Percentiles rank a stretch among this genome's conserved stretches.
phyloP scores from a whole-genome alignment of 345 rosid genomes.

The Dimocarpus longan region DNA sequence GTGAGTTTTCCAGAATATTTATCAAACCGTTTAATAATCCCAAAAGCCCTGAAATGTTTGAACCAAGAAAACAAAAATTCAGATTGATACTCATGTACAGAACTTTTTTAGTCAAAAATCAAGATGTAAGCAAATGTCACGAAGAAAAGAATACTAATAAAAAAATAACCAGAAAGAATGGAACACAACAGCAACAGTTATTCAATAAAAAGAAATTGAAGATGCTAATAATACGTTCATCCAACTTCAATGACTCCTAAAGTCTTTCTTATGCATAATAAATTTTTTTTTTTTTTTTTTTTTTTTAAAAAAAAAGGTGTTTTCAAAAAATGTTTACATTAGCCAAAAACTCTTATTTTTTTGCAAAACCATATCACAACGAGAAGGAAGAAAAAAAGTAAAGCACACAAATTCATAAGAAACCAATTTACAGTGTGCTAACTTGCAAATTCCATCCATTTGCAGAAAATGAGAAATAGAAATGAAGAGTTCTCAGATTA shows the following conservation, averaged over 20 bases:
- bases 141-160: background rate
- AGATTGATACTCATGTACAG: background rate
- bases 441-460: background rate
- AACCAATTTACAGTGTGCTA: background rate
- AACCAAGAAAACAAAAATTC: background rate
- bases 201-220: background rate
- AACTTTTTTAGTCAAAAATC: background rate
- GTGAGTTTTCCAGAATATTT: constrained; percentile 59
- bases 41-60: constrained; percentile 56
- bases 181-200: constrained; percentile 8
- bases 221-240: background rate
- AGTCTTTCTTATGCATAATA: constrained; percentile 4
- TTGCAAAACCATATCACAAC: background rate
- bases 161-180: background rate
- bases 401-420: background rate
- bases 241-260: background rate
- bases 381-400: background rate
- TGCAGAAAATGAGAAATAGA: background rate
- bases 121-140: background rate
- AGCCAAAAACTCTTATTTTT: background rate
- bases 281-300: too few species aligned
- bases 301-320: too few species aligned
- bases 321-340: background rate
- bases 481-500: background rate
- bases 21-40: constrained; percentile 67